Conservation (phyloP, 441 rosid species). For the Flueggea neowawraea region DNA sequence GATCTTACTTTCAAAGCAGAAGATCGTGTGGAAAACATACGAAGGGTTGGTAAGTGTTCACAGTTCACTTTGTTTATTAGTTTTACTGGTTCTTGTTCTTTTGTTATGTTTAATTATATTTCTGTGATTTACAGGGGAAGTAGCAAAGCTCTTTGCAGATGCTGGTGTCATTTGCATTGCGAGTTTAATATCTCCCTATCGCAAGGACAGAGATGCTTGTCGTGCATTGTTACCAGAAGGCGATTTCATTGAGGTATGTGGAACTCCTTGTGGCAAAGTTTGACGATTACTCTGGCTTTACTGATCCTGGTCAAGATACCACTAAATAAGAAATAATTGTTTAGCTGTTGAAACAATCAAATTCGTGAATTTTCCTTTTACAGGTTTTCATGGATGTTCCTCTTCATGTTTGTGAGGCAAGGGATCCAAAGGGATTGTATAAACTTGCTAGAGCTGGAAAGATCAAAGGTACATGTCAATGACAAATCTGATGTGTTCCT, state of each 20-base stretch:
- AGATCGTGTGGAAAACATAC: slow-evolving; percentile 82
- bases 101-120: neutral
- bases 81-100: neutral
- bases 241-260: slow-evolving; percentile 68
- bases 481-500: no score
- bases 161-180: slow-evolving; percentile 90
- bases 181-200: slow-evolving; percentile 87
- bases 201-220: slow-evolving; percentile 76
- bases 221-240: slow-evolving; percentile 57
- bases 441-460: slow-evolving; percentile 92
- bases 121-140: slow-evolving; percentile 56
- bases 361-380: slow-evolving; percentile 13
- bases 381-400: slow-evolving; percentile 93
- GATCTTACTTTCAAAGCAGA: slow-evolving; percentile 85
- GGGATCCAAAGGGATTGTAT: slow-evolving; percentile 90
- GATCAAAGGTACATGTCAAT: slow-evolving; percentile 53
- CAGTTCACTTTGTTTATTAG: neutral
- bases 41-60: slow-evolving; percentile 72
- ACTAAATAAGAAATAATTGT: slow-evolving; percentile 2
- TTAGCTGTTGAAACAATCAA: slow-evolving; percentile 8
- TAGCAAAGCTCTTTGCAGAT: slow-evolving; percentile 80
- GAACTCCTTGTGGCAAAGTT: slow-evolving; percentile 4
- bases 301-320: no score
- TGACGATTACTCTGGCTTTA: no score
- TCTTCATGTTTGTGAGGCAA: slow-evolving; percentile 66